Evolutionary conservation across 495 filamentous ascomycete species (phyloP).

Genomic region (Bacidia rubella): DNA sequence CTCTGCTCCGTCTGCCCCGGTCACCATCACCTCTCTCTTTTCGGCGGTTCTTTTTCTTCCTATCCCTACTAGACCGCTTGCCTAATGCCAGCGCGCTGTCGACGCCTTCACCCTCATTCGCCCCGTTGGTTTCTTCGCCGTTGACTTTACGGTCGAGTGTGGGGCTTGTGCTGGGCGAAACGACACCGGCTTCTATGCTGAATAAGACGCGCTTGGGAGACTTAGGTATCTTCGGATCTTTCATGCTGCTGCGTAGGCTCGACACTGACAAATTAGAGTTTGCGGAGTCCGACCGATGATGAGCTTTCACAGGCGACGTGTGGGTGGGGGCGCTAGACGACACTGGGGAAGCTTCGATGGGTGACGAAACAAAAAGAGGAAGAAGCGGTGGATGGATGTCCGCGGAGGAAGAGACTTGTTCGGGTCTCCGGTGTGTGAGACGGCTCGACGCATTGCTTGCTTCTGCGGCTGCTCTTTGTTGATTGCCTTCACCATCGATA

Average conservation of each 20-base stretch:
- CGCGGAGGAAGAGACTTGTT: conserved; percentile 12
- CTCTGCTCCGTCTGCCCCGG: neutral
- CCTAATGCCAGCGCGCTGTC: neutral
- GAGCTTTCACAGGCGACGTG: conserved; percentile 9
- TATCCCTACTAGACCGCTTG: neutral
- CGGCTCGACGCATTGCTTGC: neutral
- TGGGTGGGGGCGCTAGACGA: conserved; percentile 10
- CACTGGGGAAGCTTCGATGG: conserved; percentile 3
- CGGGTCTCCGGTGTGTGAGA: neutral
- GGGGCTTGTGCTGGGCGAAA: conserved; percentile 15
- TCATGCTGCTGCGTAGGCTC: conserved; percentile 16
- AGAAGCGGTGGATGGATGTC: conserved; percentile 2
- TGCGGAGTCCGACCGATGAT: conserved; percentile 12
- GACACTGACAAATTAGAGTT: conserved; percentile 11
- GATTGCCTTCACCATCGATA: conserved; percentile 28
- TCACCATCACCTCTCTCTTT: neutral
- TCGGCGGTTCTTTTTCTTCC: neutral
- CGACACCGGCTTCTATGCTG: conserved; percentile 16
- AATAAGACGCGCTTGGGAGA: conserved; percentile 20
- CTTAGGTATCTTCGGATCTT: conserved; percentile 16
- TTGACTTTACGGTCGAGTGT: neutral
- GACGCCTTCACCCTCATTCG: neutral
- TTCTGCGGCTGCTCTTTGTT: neutral
- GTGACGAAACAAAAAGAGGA: conserved; percentile 5
- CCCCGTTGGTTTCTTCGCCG: neutral